Evolutionary conservation across 192 early-diverging fungal genomes (phyloP), one percentile per base, ranked within the genome.

Genomic region (Linnemannia zychae): DNA sequence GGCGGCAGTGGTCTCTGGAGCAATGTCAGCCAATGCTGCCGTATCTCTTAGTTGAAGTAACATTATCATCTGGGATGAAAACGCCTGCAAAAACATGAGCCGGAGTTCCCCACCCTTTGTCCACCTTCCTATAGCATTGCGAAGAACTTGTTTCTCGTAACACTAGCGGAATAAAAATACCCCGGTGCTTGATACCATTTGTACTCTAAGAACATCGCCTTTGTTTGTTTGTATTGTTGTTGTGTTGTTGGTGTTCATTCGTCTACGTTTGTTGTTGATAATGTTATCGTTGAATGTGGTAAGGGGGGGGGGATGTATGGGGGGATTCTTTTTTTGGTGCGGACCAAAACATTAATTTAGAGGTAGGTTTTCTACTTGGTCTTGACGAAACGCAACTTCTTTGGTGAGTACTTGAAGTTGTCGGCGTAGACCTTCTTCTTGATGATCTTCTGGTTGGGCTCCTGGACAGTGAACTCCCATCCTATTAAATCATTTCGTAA

Each of bases 381-480:
- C 78, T 96, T 95, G 82, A 96, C 89, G 75, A 94, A 86, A 71
- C 95, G 93, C 48, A 97, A 91, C 84, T 96, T 95, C 31, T 89
- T 92, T 17, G 95, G 89, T 34, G 92, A 92, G 84, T 96, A 96
- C 82, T 93, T 95, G 93, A 95, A 99, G 93, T 99, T 99, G 74
- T 96, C 93, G 44, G 96, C 95, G 87, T 99, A 99, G 13, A 89
- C 81, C 91, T 97, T 98, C 74, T 93, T 91, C 80, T 92, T 92
- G 86, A 97, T 95, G 66, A 87, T 86, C 69, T 90, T 89, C 83
- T 92, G 89, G 82, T 97, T 94, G n/a, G 97, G 97, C 82, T 98
- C 96, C 83, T 98, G 95, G 31, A 99, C 94, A 90, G 93, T 94
- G 87, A 96, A 96, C 47, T 94, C 93, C 93, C 97, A 99, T 5